Conservation (phyloP, 176 grass and related monocot species). For the Musa troglodytarum region DNA sequence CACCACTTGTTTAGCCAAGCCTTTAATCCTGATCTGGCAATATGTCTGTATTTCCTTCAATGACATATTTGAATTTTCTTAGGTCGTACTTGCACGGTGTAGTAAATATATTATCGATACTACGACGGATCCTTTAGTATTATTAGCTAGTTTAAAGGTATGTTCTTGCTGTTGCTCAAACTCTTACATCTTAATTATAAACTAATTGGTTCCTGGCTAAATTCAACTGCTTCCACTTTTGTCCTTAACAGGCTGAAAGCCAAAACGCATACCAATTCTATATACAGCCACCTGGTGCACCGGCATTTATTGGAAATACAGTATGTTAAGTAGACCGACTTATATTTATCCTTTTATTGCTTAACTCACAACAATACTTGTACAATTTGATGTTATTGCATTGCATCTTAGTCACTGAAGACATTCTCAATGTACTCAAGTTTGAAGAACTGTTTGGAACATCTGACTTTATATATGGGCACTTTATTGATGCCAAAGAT, state of each 20-base stretch:
- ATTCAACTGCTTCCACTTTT: constrained; percentile 3
- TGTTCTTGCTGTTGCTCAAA: not conserved
- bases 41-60: not conserved
- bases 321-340: constrained; percentile 34
- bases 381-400: no score
- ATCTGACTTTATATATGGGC: no score
- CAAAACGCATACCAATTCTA: constrained; percentile 97
- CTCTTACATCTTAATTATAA: not conserved
- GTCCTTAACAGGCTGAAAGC: constrained; percentile 47
- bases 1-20: not conserved
- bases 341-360: not conserved
- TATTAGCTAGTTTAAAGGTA: constrained; percentile 67
- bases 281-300: constrained; percentile 67
- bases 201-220: constrained; percentile 7
- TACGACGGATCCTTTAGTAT: constrained; percentile 58
- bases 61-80: constrained; percentile 3
- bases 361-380: no score
- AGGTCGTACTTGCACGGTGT: constrained; percentile 92
- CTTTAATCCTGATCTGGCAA: not conserved
- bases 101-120: constrained; percentile 81
- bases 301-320: constrained; percentile 92
- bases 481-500: no score
- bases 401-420: no score
- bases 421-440: no score
- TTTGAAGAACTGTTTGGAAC: no score